phyloP scores from a whole-genome alignment of 371 early-diverging fungal genomes.

The Mucor circinelloides region DNA sequence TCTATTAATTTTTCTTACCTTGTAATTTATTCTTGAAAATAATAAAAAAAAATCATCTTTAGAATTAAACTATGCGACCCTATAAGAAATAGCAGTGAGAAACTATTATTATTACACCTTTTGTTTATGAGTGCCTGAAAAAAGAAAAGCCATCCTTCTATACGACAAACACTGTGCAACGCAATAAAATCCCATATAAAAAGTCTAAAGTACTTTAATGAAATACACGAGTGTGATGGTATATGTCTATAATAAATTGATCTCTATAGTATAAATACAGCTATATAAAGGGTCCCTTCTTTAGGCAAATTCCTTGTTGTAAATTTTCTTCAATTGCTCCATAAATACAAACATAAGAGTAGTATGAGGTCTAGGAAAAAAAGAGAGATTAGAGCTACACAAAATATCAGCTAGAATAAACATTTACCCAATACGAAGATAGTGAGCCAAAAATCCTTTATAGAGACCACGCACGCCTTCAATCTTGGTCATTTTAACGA shows the following conservation, averaged over 20 bases:
- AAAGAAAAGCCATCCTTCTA: too few species aligned
- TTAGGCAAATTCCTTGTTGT: slow-evolving; percentile 32
- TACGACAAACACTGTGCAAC: too few species aligned
- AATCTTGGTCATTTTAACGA: slow-evolving; percentile 77
- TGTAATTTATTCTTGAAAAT: not conserved
- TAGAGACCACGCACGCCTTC: slow-evolving; percentile 89
- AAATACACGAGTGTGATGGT: not conserved
- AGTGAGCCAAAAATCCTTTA: slow-evolving; percentile 94
- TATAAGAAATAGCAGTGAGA: too few species aligned
- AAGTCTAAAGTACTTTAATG: too few species aligned
- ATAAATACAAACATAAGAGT: slow-evolving; percentile 92
- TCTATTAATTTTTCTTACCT: slow-evolving; percentile 61
- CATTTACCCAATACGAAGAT: slow-evolving; percentile 87
- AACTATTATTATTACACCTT: too few species aligned
- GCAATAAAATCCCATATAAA: too few species aligned
- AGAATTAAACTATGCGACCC: too few species aligned
- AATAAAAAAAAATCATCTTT: not conserved
- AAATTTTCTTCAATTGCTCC: slow-evolving; percentile 70
- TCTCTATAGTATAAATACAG: slow-evolving; percentile 13
- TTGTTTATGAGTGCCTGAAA: too few species aligned
- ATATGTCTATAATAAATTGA: slow-evolving; percentile 11
- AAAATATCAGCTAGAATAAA: not conserved
- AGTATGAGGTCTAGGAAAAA: slow-evolving; percentile 82
- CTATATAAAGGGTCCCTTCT: not conserved
- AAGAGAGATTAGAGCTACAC: not conserved